Percentiles rank a stretch among this genome's conserved stretches.
phyloP scores from a whole-genome alignment of 768 basidiomycete species.

The Dioszegia hungarica region DNA sequence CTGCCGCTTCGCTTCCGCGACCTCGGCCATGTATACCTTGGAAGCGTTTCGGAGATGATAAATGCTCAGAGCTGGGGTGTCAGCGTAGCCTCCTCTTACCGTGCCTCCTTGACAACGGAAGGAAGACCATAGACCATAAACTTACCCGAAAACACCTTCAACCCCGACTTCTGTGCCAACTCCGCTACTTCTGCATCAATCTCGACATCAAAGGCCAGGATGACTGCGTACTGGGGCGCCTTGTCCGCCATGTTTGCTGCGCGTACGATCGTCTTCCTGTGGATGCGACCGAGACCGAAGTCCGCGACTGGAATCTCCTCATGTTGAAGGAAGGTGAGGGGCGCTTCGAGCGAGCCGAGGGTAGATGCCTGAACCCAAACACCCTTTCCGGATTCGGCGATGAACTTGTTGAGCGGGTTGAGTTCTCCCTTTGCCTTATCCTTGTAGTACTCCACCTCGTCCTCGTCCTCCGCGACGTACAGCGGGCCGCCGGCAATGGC shows the following conservation, averaged over 20 bases:
- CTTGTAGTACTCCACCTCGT: slow-evolving; percentile 89
- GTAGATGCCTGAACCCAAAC: slow-evolving; percentile 98
- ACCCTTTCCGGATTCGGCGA: slow-evolving; percentile 89
- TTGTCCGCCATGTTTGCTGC: slow-evolving; percentile 90
- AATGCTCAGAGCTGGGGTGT: slow-evolving; percentile 83
- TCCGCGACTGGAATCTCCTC: slow-evolving; percentile 97
- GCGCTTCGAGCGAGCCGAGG: slow-evolving; percentile 90
- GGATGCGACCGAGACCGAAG: slow-evolving; percentile 95
- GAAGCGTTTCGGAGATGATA: slow-evolving; percentile 97
- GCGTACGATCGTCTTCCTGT: slow-evolving; percentile 92
- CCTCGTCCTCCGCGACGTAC: slow-evolving; percentile 86
- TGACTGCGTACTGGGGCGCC: slow-evolving; percentile 88
- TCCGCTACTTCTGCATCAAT: slow-evolving; percentile 90
- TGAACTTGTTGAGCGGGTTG: slow-evolving; percentile 75
- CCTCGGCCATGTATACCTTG: slow-evolving; percentile 86
- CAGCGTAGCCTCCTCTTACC: background rate
- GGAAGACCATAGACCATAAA: background rate
- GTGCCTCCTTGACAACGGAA: no score
- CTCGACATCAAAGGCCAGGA: slow-evolving; percentile 92
- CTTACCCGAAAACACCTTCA: slow-evolving; percentile 86
- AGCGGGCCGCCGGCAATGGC: slow-evolving; percentile 95
- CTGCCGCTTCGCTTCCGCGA: slow-evolving; percentile 80
- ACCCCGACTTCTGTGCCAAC: slow-evolving; percentile 88
- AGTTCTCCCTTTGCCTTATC: slow-evolving; percentile 97
- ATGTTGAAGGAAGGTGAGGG: slow-evolving; percentile 87